Percentiles rank a stretch among this genome's conserved stretches.
These are phyloP conservation scores for Backusella mclennaniae DNA, from an alignment of 192 early-diverging fungal genomes.

Conservation along the genomic window DNA sequence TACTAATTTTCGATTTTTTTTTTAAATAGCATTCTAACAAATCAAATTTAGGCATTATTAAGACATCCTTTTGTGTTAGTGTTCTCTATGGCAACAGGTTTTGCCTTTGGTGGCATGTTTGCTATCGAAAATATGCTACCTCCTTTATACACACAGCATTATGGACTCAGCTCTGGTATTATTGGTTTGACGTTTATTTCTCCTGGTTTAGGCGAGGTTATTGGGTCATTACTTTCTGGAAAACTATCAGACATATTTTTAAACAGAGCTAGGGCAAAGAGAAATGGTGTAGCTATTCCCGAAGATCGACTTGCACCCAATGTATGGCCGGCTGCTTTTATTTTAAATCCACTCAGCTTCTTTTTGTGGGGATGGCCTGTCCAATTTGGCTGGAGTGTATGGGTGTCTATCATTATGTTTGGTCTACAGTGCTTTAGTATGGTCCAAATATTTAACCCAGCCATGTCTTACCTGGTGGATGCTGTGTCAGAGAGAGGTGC, in stretches of 20 bases:
- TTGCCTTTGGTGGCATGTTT: slow-evolving; percentile 53
- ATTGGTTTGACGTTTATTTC: slow-evolving; percentile 35
- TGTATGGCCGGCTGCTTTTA: slow-evolving; percentile 31
- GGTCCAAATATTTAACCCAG: slow-evolving; percentile 32
- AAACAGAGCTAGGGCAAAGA: slow-evolving; percentile 17
- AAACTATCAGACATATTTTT: slow-evolving; percentile 32
- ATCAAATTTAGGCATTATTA: slow-evolving; percentile 31
- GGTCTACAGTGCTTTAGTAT: slow-evolving; percentile 44
- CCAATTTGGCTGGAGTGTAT: slow-evolving; percentile 34
- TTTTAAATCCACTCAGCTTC: slow-evolving; percentile 38
- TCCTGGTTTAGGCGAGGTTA: slow-evolving; percentile 34
- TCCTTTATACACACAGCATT: slow-evolving; percentile 19
- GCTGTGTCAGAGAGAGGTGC: slow-evolving; percentile 47
- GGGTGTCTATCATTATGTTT: slow-evolving; percentile 40
- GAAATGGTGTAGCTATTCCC: slow-evolving; percentile 17
- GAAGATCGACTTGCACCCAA: slow-evolving; percentile 33
- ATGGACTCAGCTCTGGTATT: slow-evolving; percentile 25
- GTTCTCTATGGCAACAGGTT: slow-evolving; percentile 37
- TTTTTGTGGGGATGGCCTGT: slow-evolving; percentile 46
- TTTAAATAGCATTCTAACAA: background rate
- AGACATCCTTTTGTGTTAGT: slow-evolving; percentile 44
- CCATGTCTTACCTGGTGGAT: slow-evolving; percentile 43
- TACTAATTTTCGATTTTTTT: background rate
- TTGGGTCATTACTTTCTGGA: slow-evolving; percentile 33
- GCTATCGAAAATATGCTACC: slow-evolving; percentile 40